Conservation (phyloP, 768 basidiomycete species). For the Suillus sp. region DNA sequence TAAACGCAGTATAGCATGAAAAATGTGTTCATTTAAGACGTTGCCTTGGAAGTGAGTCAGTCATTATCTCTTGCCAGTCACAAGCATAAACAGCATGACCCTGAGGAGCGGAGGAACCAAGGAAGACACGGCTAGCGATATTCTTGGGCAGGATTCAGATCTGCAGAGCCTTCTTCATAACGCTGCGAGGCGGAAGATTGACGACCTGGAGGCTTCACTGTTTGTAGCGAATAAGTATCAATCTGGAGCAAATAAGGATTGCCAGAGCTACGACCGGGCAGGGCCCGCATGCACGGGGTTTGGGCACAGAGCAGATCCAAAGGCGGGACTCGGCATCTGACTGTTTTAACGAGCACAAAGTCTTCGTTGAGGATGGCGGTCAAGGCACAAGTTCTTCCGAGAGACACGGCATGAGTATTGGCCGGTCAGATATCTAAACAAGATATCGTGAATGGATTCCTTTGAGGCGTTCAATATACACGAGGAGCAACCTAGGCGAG, state of each 20-base stretch:
- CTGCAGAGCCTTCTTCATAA: not conserved
- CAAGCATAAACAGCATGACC: not conserved
- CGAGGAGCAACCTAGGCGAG: not conserved
- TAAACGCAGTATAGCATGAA: slow-evolving; percentile 10
- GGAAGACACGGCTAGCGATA: not conserved
- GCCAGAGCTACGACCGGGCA: not conserved
- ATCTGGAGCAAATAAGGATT: not conserved
- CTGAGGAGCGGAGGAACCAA: not conserved
- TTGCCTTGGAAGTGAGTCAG: not conserved
- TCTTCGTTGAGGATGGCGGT: not conserved
- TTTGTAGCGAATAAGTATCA: not conserved
- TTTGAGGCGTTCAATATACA: not conserved
- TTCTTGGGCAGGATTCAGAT: not conserved
- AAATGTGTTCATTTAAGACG: not conserved
- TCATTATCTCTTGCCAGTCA: not conserved
- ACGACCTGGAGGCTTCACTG: not conserved
- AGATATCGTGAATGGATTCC: not conserved
- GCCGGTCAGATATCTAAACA: not conserved
- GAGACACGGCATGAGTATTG: not conserved
- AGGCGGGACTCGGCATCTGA: not conserved
- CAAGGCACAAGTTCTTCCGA: not conserved
- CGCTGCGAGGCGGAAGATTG: not conserved
- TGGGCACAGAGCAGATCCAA: not conserved
- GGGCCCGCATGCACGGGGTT: not conserved
- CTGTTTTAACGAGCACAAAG: not conserved